Evolutionary conservation across 2,329 filamentous ascomycete species (phyloP), one percentile per base, ranked within the genome.

Genomic region (Neofusicoccum sp.): DNA sequence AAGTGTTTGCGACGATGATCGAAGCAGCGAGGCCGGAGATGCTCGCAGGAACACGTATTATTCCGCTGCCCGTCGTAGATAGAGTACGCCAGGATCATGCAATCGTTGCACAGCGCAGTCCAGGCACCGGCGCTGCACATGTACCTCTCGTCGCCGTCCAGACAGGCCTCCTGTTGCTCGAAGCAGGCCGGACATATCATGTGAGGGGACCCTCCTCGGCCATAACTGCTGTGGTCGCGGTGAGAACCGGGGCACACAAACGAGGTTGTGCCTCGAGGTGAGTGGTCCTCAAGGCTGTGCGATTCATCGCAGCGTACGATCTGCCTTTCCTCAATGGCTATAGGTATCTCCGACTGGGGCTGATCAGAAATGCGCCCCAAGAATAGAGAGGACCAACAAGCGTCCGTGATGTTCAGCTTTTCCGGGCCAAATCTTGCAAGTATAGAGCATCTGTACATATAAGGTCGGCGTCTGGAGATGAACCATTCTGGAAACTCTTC

Each of bases 141-240:
- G 2, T 4, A 12, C 9, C 33, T 9, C 7, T 31, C 6, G 0
- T 22, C 16, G 3, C n/a, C 31, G n/a, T n/a, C 12, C 6, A 58
- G 41, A 3, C 14, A 39, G 7, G 3, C 7, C 7, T 45, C 39
- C 4, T 58, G 54, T n/a, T 36, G 2, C 3, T 11, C 14, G 41
- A 58, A 29, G 39, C 54, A 58, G 4, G 54, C 54, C n/a, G 28
- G 14, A 31, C 54, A 58, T 41, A 58, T 56, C 52, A 56, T 45
- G 14, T 36, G 31, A 5, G 7, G 50, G 7, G 2, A 6, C 34
- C 29, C 8, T 22, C 22, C 22, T 22, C 22, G 22, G 22, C 22
- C 22, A 22, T 22, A 22, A 22, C 1, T 22, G 22, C 22, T 22
- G 22, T 22, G 22, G 22, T 22, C 22, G 22, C 22, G 22, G 22